These are phyloP conservation scores for Yamadazyma kitorensis DNA, from an alignment of 805 yeast species.

Conservation along the genomic window DNA sequence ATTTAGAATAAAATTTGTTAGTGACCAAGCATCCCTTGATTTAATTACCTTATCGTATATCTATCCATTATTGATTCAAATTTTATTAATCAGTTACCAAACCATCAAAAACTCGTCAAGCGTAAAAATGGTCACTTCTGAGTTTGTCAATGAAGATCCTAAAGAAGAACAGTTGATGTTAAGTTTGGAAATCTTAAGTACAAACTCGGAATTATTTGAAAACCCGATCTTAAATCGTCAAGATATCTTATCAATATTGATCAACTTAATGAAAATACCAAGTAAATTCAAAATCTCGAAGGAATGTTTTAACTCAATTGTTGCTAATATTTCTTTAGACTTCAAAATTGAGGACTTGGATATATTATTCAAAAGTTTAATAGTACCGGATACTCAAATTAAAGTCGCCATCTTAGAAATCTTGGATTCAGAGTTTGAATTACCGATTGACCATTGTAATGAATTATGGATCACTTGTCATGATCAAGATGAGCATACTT, in stretches of 20 bases:
- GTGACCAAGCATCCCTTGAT: constrained; percentile 73
- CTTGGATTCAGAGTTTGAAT: constrained; percentile 76
- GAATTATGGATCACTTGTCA: constrained; percentile 79
- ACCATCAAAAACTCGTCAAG: constrained; percentile 47
- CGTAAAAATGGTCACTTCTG: constrained; percentile 53
- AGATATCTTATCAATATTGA: constrained; percentile 56
- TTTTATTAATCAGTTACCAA: constrained; percentile 62
- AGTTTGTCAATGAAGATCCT: constrained; percentile 77
- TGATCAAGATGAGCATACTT: constrained; percentile 63
- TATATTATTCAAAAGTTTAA: constrained; percentile 52
- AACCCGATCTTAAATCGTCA: constrained; percentile 68
- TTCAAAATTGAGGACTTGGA: constrained; percentile 55
- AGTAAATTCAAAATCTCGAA: constrained; percentile 78
- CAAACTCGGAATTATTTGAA: constrained; percentile 66
- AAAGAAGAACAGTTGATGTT: constrained; percentile 83
- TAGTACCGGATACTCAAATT: constrained; percentile 67
- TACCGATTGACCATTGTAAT: constrained; percentile 43
- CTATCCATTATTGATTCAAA: constrained; percentile 69
- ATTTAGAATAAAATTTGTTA: constrained; percentile 69
- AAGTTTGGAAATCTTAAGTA: constrained; percentile 70
- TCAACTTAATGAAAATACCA: constrained; percentile 68
- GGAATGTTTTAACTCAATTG: constrained; percentile 75
- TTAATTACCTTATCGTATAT: constrained; percentile 65
- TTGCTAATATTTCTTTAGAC: constrained; percentile 71
- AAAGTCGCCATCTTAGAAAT: constrained; percentile 79